phyloP scores from a whole-genome alignment of 441 rosid genomes.

The Brassica balearica region DNA sequence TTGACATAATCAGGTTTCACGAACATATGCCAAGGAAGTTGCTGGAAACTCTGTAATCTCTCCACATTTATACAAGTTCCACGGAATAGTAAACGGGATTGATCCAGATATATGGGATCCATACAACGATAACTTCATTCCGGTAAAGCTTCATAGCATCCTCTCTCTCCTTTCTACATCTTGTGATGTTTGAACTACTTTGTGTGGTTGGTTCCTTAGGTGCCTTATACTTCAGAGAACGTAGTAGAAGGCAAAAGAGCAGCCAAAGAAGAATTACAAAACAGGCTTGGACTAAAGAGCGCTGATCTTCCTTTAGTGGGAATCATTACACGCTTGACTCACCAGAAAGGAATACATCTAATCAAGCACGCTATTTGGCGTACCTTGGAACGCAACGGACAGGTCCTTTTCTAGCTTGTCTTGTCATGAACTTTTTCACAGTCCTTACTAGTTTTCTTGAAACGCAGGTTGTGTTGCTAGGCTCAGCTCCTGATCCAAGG shows the following conservation, averaged over 20 bases:
- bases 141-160: slow-evolving; percentile 59
- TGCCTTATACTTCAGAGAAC: slow-evolving; percentile 80
- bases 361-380: slow-evolving; percentile 94
- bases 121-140: slow-evolving; percentile 75
- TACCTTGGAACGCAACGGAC: slow-evolving; percentile 85
- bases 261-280: slow-evolving; percentile 88
- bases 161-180: slow-evolving; percentile 22
- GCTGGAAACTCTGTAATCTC: slow-evolving; percentile 77
- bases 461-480: slow-evolving; percentile 85
- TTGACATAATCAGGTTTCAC: slow-evolving; percentile 76
- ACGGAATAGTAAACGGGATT: slow-evolving; percentile 93
- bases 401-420: slow-evolving; percentile 50
- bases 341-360: slow-evolving; percentile 96
- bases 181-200: slow-evolving; percentile 28
- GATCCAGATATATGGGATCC: slow-evolving; percentile 99
- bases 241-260: slow-evolving; percentile 93
- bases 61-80: slow-evolving; percentile 82
- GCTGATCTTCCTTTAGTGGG: slow-evolving; percentile 86
- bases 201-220: slow-evolving; percentile 49
- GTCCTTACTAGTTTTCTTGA: slow-evolving; percentile 29
- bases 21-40: slow-evolving; percentile 80
- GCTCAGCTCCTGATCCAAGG: slow-evolving; percentile 98
- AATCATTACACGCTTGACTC: slow-evolving; percentile 89
- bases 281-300: slow-evolving; percentile 67
- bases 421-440: not conserved